Evolutionary conservation across 306 rosid species (phyloP), one percentile per base, ranked within the genome.

Genomic region (Cucurbita argyrosperma): DNA sequence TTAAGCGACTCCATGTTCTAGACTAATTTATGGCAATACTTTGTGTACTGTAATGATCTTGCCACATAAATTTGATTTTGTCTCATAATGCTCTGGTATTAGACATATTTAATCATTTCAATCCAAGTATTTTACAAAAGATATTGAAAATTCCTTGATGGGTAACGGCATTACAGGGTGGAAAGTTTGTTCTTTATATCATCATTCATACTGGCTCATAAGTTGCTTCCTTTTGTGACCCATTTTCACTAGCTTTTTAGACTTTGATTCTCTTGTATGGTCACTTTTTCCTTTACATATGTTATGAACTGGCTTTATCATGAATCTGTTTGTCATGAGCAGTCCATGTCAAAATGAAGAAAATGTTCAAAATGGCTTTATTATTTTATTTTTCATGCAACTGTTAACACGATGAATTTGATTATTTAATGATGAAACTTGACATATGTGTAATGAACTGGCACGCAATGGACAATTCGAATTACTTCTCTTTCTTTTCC

Each of bases 401-500:
- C 52, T 63, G 52, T 18, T 37, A 52, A 42, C 71, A 65, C 53
- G 72, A 6, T 68, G 40, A 58, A 46, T 69, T 49, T 49, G 74
- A 49, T 49, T 69, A 69, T 47, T 47, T 49, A 69, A 69, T 69
- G 74, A 49, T 49, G 74, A 69, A 69, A 26, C 43, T 69, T 68
- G 72, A 8, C 43, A 35, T 5, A 30, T 13, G n/a, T 59, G 16
- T 60, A 19, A 19, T 66, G 51, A 42, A 40, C 71, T 65, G 52
- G 35, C 52, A 39, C 71, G 10, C 18, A 45, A 18, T 66, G 71
- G 71, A 43, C 26, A 39, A 60, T 63, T 26, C 39, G 23, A 21
- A 21, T 21, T 21, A 19, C 19, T 19, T 19, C 19, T 19, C 23
- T 21, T 21, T 21, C 23, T 21, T 21, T 21, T 40, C n/a, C 45